phyloP scores from a whole-genome alignment of 768 basidiomycete species.

The Termitomyces sp. region DNA sequence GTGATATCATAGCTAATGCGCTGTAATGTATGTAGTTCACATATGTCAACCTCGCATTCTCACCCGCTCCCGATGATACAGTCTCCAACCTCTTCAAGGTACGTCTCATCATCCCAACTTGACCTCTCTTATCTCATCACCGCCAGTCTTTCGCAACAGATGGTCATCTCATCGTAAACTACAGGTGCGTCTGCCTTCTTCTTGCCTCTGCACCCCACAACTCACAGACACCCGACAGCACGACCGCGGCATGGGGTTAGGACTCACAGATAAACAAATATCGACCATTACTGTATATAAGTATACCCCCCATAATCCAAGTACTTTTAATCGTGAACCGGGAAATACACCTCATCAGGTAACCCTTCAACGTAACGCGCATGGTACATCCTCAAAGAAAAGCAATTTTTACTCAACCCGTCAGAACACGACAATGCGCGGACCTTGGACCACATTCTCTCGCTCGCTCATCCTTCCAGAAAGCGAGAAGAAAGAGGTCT shows the following conservation, averaged over 20 bases:
- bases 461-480: no score
- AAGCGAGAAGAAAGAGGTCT: no score
- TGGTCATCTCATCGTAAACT: constrained; percentile 87
- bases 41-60: constrained; percentile 59
- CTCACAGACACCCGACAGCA: constrained; percentile 18
- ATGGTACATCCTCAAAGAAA: no score
- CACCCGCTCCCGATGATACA: constrained; percentile 78
- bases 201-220: background rate
- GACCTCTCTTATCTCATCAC: no score
- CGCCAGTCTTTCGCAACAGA: constrained; percentile 79
- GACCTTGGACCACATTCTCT: no score
- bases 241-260: constrained; percentile 41
- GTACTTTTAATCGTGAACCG: no score
- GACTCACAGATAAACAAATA: no score
- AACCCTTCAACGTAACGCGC: no score
- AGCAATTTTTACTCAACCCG: no score
- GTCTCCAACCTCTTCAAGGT: constrained; percentile 77
- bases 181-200: constrained; percentile 46
- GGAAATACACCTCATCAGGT: no score
- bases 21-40: constrained; percentile 22
- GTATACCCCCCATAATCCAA: background rate
- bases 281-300: background rate
- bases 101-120: background rate
- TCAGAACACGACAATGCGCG: no score
- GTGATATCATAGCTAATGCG: no score